These are phyloP conservation scores for Talaromyces islandicus DNA, from an alignment of 2,329 filamentous ascomycete species.

Conservation along the genomic window DNA sequence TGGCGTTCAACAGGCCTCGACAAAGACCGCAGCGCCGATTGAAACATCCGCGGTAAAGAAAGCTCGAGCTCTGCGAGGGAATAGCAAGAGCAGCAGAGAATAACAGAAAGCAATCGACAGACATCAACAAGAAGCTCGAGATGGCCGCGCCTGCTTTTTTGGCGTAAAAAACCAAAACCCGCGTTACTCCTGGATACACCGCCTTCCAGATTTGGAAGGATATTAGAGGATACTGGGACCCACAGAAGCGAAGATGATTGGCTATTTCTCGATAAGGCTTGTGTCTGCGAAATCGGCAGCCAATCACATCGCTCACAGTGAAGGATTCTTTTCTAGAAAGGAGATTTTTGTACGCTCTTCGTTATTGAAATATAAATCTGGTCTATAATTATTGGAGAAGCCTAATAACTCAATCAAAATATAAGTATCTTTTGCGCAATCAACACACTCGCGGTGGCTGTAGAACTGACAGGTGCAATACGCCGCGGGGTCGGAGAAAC, in stretches of 20 bases:
- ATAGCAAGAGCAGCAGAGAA: not conserved
- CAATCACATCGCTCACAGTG: not conserved
- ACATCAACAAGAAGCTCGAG: not conserved
- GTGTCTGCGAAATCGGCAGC: not conserved
- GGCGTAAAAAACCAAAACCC: not conserved
- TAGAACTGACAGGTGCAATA: not conserved
- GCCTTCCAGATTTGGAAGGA: not conserved
- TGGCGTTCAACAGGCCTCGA: conserved; percentile 28
- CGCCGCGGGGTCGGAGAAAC: conserved; percentile 14
- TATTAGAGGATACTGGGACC: not conserved
- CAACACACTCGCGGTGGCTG: not conserved
- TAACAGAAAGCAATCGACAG: not conserved
- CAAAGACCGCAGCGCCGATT: conserved; percentile 29
- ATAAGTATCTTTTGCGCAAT: not conserved
- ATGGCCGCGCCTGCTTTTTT: not conserved
- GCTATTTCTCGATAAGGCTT: not conserved
- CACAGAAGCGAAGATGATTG: not conserved
- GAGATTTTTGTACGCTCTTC: not conserved
- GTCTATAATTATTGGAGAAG: not conserved
- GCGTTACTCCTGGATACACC: conserved; percentile 11
- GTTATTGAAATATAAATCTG: not conserved
- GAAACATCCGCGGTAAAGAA: conserved; percentile 28
- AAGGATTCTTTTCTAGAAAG: not conserved
- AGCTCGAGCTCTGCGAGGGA: not conserved
- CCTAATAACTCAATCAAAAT: not conserved